These are phyloP conservation scores for Parascedosporium putredinis DNA, from an alignment of 2,329 filamentous ascomycete genomes.

Conservation along the genomic window DNA sequence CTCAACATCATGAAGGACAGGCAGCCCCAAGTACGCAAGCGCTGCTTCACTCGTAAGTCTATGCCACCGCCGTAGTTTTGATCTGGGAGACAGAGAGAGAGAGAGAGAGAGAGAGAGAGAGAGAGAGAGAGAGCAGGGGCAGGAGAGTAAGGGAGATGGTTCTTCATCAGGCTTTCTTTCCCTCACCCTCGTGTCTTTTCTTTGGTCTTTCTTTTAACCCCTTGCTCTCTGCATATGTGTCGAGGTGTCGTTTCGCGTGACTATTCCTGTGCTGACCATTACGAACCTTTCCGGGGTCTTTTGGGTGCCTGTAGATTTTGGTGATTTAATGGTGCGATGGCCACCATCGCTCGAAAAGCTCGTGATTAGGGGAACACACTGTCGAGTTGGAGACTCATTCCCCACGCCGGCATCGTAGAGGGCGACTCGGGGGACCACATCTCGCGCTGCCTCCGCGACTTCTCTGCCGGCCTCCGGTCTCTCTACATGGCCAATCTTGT, in stretches of 20 bases:
- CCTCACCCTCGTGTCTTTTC: too few species aligned
- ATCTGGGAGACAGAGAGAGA: too few species aligned
- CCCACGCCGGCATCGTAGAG: slow-evolving; percentile 14
- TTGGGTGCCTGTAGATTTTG: slow-evolving; percentile 8
- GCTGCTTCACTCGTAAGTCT: not conserved
- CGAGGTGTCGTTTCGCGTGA: too few species aligned
- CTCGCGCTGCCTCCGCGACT: slow-evolving; percentile 9
- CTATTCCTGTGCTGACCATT: too few species aligned
- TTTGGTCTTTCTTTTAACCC: too few species aligned
- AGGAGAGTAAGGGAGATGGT: too few species aligned
- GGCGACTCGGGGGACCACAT: slow-evolving; percentile 12
- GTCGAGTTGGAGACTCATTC: slow-evolving; percentile 14
- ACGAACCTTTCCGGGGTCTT: too few species aligned
- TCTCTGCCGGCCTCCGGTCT: slow-evolving; percentile 11
- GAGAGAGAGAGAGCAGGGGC: too few species aligned
- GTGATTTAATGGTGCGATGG: slow-evolving; percentile 12
- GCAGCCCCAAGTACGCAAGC: not conserved
- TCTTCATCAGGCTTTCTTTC: too few species aligned
- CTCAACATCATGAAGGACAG: slow-evolving; percentile 13
- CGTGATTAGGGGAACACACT: slow-evolving; percentile 13
- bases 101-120: too few species aligned
- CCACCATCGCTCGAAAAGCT: slow-evolving; percentile 12
- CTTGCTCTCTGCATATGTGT: too few species aligned
- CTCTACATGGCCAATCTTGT: slow-evolving; percentile 13
- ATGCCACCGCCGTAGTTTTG: not conserved